phyloP scores from a whole-genome alignment of 2,329 filamentous ascomycete species.

The Aspergillus ochraceoroseus region DNA sequence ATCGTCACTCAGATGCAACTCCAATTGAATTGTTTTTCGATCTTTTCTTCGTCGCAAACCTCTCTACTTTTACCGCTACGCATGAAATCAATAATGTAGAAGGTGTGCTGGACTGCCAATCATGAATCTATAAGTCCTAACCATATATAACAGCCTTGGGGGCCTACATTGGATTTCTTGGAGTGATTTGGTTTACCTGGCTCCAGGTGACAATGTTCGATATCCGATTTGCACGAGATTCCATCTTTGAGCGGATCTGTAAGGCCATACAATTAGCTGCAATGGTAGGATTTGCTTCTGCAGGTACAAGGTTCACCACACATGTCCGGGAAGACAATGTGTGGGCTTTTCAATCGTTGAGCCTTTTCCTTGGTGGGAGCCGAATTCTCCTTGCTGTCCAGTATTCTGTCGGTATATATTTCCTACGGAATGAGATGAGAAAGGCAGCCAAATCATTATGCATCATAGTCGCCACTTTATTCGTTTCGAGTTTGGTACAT shows the following conservation, averaged over 20 bases:
- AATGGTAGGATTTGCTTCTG: constrained; percentile 61
- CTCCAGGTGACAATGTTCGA: constrained; percentile 60
- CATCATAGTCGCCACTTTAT: constrained; percentile 30
- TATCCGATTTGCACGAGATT: constrained; percentile 61
- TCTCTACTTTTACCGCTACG: constrained; percentile 57
- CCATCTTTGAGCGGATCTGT: constrained; percentile 57
- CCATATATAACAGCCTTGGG: constrained; percentile 31
- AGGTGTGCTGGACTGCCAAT: constrained; percentile 24
- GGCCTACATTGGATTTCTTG: constrained; percentile 52
- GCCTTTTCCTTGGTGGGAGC: constrained; percentile 48
- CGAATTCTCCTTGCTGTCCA: constrained; percentile 52
- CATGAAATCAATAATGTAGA: constrained; percentile 52
- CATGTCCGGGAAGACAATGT: constrained; percentile 39
- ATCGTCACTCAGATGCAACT: constrained; percentile 48
- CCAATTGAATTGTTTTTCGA: constrained; percentile 58
- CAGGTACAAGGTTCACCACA: constrained; percentile 48
- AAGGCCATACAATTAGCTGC: constrained; percentile 59
- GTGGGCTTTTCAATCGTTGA: constrained; percentile 44
- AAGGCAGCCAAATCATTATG: constrained; percentile 26
- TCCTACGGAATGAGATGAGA: constrained; percentile 28
- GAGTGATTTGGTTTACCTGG: constrained; percentile 66
- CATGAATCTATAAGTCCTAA: constrained; percentile 13
- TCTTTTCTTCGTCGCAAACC: constrained; percentile 60
- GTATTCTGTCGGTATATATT: constrained; percentile 44
- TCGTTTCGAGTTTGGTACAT: constrained; percentile 27